Base-by-base conservation (phyloP, 2,329 filamentous ascomycete species). In the Hirsutella minnesotensis region DNA sequence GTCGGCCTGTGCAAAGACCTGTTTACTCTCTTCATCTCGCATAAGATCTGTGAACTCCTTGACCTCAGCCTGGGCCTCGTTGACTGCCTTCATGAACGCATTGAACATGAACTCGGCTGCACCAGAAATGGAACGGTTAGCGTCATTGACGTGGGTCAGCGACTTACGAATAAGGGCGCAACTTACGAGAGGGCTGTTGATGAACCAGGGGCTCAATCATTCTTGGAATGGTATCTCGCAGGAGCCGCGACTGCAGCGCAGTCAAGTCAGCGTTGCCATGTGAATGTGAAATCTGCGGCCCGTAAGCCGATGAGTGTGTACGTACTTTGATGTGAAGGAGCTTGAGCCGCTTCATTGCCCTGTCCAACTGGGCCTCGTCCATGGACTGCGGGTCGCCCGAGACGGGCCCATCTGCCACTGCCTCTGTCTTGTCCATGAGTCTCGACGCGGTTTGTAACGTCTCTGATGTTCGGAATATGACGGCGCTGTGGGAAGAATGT, bases 271-370 rank as follows among this genome's bases (percentile, higher is more conserved):
- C 20, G 36, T 43, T 40, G 43, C 24, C 24, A 18, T 34, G 33
- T 9, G 15, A 16, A 15, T 18, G 4, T 3, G 15, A 34, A n/a
- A 18, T 8, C 33, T 34, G 15, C 33, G 16, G 15, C 5, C 33
- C 5, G 9, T 15, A 34, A 18, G 5, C 33, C 3, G 33, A 10
- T 19, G 19, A 12, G 18, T 18, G 7, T 12, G 12, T 29, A 41
- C 53, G 51, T 67, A 69, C 74, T 65, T 73, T 70, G 51, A 73
- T 61, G 51, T 77, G 72, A n/a, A 77, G 58, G 38, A 72, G 60
- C 50, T 74, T 72, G 41, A 78, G 62, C 29, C 67, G 64, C 51
- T 69, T 60, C 51, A 77, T 62, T 20, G 67, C 68, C 45, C 66
- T 61, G 46, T 70, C 65, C 7, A 77, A 61, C 45, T 66, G 66